phyloP scores from a whole-genome alignment of 805 yeast genomes.

The Barnettozyma sucrosica region DNA sequence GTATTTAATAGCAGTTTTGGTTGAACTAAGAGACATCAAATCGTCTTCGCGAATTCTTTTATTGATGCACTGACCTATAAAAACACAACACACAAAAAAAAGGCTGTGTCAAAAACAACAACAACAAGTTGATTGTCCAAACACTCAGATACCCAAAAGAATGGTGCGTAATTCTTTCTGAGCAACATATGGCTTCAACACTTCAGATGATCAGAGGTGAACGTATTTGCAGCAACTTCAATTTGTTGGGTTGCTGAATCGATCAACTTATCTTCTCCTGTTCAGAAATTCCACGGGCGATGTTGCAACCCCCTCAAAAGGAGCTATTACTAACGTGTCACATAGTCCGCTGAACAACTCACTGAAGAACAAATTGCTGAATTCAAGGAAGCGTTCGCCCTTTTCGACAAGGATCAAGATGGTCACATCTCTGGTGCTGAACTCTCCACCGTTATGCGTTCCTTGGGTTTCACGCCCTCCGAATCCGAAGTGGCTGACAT shows the following conservation, averaged over 20 bases:
- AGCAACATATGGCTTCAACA: no score
- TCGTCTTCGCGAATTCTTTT: not conserved
- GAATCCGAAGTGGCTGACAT: constrained; percentile 94
- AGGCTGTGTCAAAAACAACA: not conserved
- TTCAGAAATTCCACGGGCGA: no score
- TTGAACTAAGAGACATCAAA: no score
- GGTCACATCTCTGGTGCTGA: constrained; percentile 95
- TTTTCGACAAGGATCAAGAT: constrained; percentile 94
- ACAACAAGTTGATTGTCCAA: not conserved
- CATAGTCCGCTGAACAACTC: constrained; percentile 61
- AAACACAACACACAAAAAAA: not conserved
- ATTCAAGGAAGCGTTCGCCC: constrained; percentile 95
- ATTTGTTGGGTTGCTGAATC: no score
- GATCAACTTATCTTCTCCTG: no score
- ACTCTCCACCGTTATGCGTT: constrained; percentile 97
- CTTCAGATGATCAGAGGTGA: not conserved
- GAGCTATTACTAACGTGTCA: not conserved
- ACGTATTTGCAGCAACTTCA: not conserved
- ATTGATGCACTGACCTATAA: not conserved
- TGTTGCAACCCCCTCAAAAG: not conserved
- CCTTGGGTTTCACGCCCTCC: constrained; percentile 95
- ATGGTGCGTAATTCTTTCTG: not conserved
- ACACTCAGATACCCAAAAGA: not conserved
- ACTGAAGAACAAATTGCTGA: constrained; percentile 96
- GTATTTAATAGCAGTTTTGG: no score